Evolutionary conservation across 2,329 filamentous ascomycete genomes (phyloP).

Genomic region (Ploettnerulaceae sp.): DNA sequence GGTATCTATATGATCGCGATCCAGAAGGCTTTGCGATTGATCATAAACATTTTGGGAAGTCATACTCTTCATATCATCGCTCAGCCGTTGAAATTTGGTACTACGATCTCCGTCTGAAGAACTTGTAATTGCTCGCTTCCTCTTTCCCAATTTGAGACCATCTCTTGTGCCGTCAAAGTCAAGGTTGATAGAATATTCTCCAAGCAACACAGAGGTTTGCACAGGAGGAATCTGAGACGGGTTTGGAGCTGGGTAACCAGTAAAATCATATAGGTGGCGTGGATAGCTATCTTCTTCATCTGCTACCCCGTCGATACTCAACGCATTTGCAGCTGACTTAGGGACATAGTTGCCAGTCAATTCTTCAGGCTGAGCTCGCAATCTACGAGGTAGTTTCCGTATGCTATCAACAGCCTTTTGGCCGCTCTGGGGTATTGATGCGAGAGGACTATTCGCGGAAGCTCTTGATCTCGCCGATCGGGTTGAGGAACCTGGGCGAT

Average conservation of each 20-base stretch:
- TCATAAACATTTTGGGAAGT: too few relatives aligned
- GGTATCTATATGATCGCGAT: too few relatives aligned
- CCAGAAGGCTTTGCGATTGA: too few relatives aligned
- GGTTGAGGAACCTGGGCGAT: too few relatives aligned
- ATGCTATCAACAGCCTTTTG: background rate
- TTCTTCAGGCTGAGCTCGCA: background rate
- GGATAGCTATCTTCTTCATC: background rate
- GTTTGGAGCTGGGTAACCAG: background rate
- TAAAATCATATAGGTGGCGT: background rate
- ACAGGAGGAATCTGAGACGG: background rate
- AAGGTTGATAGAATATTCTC: background rate
- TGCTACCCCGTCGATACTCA: slow-evolving; percentile 1
- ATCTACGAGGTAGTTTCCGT: slow-evolving; percentile 1
- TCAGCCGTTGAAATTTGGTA: background rate
- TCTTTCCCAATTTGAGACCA: background rate
- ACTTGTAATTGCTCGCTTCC: background rate
- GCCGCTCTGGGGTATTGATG: background rate
- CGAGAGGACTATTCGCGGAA: background rate
- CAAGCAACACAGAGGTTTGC: background rate
- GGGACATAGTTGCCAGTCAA: background rate
- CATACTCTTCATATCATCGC: too few relatives aligned
- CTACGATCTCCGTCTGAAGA: background rate
- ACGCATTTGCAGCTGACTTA: too few relatives aligned
- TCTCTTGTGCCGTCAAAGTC: slow-evolving; percentile 5
- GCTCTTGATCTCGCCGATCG: slow-evolving; percentile 4